A percentile compares a stretch with the other conserved stretches of the same genome.
These are phyloP conservation scores for Clathrospora elynae DNA, from an alignment of 2,329 filamentous ascomycete genomes.

Conservation along the genomic window DNA sequence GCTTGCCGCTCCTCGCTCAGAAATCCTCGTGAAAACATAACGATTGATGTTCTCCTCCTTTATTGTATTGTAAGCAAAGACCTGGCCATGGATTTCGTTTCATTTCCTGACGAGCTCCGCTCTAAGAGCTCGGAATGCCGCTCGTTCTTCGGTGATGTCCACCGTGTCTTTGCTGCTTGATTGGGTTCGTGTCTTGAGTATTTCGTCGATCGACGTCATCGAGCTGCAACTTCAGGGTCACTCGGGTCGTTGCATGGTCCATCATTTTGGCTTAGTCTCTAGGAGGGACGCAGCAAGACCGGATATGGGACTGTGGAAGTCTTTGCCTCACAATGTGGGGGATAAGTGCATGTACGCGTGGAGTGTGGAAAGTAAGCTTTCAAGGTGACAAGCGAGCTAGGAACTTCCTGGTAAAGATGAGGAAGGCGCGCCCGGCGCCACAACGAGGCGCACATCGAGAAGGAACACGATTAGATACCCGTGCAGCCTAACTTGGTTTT, in stretches of 20 bases:
- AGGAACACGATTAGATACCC: too few species aligned
- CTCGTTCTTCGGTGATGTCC: background rate
- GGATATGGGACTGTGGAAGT: too few species aligned
- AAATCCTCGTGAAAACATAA: constrained; percentile 3
- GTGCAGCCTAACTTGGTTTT: too few species aligned
- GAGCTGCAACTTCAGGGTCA: constrained; percentile 20
- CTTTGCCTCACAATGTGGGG: too few species aligned
- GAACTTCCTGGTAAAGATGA: too few species aligned
- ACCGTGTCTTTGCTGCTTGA: background rate
- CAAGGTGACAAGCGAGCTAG: too few species aligned
- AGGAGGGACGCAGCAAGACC: too few species aligned
- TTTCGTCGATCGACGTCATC: constrained; percentile 16
- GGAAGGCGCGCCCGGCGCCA: too few species aligned
- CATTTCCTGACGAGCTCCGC: constrained; percentile 11
- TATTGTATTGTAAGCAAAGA: constrained; percentile 10
- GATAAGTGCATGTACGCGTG: too few species aligned
- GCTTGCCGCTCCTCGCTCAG: constrained; percentile 17
- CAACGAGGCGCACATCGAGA: too few species aligned
- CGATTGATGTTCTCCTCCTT: constrained; percentile 11
- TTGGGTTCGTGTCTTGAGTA: constrained; percentile 7
- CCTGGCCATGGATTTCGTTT: constrained; percentile 11
- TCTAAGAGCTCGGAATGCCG: constrained; percentile 10
- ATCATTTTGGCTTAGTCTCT: constrained; percentile 6
- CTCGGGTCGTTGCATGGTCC: constrained; percentile 10
- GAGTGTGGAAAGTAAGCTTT: too few species aligned